Conservation (phyloP, 495 filamentous ascomycete genomes). For the Cudoniella acicularis region DNA sequence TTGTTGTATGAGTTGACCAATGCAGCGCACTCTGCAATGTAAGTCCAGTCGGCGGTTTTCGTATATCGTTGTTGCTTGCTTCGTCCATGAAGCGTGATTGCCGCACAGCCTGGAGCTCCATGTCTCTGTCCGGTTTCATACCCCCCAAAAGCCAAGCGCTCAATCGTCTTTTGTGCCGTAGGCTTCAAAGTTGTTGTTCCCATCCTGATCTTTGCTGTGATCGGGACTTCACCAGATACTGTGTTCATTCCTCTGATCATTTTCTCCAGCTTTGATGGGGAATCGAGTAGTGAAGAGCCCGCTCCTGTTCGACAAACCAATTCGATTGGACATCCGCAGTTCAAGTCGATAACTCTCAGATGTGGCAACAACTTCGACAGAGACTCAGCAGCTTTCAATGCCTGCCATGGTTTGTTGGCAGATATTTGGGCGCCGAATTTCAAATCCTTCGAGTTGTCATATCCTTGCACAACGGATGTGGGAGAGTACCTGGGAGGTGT, state of each 20-base stretch:
- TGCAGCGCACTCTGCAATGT: conserved; percentile 85
- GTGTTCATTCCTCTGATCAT: conserved; percentile 93
- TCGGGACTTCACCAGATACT: conserved; percentile 80
- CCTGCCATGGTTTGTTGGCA: conserved; percentile 82
- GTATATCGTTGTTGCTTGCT: conserved; percentile 95
- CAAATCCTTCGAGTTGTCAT: conserved; percentile 77
- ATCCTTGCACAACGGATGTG: conserved; percentile 57
- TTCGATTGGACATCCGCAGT: conserved; percentile 96
- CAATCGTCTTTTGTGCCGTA: conserved; percentile 73
- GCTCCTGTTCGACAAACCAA: conserved; percentile 81
- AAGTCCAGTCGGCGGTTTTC: conserved; percentile 81
- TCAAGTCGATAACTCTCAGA: conserved; percentile 85
- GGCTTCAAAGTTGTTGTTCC: conserved; percentile 77
- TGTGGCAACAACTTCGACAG: conserved; percentile 71
- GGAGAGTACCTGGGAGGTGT: conserved; percentile 53
- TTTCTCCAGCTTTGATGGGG: conserved; percentile 77
- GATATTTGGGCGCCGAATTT: conserved; percentile 91
- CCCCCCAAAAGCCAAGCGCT: conserved; percentile 77
- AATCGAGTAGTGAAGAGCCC: conserved; percentile 90
- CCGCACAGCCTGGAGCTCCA: conserved; percentile 77
- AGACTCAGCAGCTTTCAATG: conserved; percentile 79
- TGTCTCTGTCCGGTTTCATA: conserved; percentile 57
- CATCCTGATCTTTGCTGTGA: conserved; percentile 92
- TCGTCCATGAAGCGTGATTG: conserved; percentile 89
- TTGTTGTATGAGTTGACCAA: conserved; percentile 75